Evolutionary conservation across 768 basidiomycete species (phyloP).

Genomic region (Russula griseocarnosa): DNA sequence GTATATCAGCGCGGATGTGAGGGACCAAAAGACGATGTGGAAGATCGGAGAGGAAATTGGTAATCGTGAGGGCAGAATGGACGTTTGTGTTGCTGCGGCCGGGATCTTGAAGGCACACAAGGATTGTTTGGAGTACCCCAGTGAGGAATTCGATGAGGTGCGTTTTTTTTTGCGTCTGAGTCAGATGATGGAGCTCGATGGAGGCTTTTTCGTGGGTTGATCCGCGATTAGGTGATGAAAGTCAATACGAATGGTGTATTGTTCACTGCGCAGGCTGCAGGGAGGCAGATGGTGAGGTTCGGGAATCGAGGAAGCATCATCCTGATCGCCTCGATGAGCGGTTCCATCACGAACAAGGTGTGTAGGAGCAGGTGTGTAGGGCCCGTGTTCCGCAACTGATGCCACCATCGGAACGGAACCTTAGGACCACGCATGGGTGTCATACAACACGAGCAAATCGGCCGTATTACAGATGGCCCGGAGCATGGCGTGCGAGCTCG

Average conservation of each 20-base stretch:
- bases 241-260: conserved; percentile 52
- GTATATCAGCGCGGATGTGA: conserved; percentile 64
- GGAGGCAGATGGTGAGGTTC: conserved; percentile 37
- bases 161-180: conserved; percentile 11
- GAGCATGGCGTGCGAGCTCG: conserved; percentile 80
- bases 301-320: conserved; percentile 41
- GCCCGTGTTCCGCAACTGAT: neutral
- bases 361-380: conserved; percentile 16
- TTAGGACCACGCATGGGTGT: conserved; percentile 70
- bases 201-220: neutral
- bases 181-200: neutral
- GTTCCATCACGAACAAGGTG: conserved; percentile 62
- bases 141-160: conserved; percentile 60
- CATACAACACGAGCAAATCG: conserved; percentile 75
- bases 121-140: conserved; percentile 64
- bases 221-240: conserved; percentile 48
- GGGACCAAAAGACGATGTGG: conserved; percentile 60
- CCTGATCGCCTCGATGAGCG: conserved; percentile 44
- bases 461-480: conserved; percentile 77
- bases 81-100: conserved; percentile 74
- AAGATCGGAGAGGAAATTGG: conserved; percentile 54
- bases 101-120: conserved; percentile 60
- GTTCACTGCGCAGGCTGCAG: conserved; percentile 39
- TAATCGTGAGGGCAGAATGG: conserved; percentile 63
- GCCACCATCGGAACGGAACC: neutral